Evolutionary conservation across 192 early-diverging fungal species (phyloP), one percentile per base, ranked within the genome.

Genomic region (Coemansia reversa): DNA sequence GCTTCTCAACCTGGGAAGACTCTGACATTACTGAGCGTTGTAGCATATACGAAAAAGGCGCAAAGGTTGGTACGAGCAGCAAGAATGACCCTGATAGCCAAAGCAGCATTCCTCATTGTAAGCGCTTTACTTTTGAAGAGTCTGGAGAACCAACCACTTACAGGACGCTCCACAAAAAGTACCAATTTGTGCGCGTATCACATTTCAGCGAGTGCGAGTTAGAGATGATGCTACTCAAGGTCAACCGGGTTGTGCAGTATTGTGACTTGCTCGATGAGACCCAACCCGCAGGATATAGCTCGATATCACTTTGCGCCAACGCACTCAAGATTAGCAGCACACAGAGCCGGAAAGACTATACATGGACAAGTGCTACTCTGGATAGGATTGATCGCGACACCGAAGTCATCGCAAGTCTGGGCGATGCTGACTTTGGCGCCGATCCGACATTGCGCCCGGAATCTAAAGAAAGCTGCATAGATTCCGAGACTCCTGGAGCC

Each of bases 241-340:
- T 60, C 16, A 75, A 75, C 63, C 53, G 60, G 28, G 63, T 75
- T 27, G 74, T 70, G 7, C 54, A 65, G 23, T 75, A 75, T 12
- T 75, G 67, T 60, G 64, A 75, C 24, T 19, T 58, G 27, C 54
- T 75, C 49, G 74, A 75, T 47, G 56, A 66, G 25, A 70, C 58
- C 2, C 63, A 70, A 67, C 67, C 63, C 2, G 45, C 63, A 5
- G 60, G 67, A 18, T 75, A 75, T 51, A 75, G 67, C 60, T 56
- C 74, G 7, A 70, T 75, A 18, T 75, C 74, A n/a, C 63, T 75
- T 7, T 75, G 74, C n/a, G 50, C 74, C 23, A 68, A 75, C 19
- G 67, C 59, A n/a, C 63, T 75, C 2, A 27, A 35, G 14, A 51
- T 69, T 4, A 29, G 51, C 3, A 60, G 55, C 19, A 59, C 58